These are phyloP conservation scores for Prunus campanulata DNA, from an alignment of 306 rosid species.

Conservation along the genomic window DNA sequence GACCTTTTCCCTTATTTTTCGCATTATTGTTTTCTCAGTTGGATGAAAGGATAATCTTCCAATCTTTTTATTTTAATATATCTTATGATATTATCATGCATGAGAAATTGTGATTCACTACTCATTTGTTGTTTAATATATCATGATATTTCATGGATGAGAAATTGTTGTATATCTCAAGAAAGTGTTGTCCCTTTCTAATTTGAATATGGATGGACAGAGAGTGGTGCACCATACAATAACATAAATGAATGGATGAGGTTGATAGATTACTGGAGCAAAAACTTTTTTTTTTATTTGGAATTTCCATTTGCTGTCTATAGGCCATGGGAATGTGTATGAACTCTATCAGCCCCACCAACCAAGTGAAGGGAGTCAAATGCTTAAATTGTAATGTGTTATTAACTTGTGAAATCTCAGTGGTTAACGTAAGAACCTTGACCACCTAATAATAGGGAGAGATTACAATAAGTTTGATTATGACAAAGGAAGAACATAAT, in stretches of 20 bases:
- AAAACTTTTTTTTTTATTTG: not conserved
- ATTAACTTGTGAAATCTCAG: too few relatives aligned
- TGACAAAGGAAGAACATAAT: too few relatives aligned
- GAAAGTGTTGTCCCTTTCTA: conserved; percentile 2
- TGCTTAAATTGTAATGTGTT: too few relatives aligned
- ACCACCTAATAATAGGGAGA: too few relatives aligned
- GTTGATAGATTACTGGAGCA: not conserved
- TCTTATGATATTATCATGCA: conserved; percentile 10
- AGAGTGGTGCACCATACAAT: conserved; percentile 25
- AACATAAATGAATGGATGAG: conserved; percentile 8
- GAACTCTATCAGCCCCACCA: too few relatives aligned
- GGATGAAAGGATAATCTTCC: too few relatives aligned
- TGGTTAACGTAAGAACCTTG: too few relatives aligned
- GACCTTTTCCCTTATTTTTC: not conserved
- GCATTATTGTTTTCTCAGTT: not conserved
- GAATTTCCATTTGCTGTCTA: too few relatives aligned
- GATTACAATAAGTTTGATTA: too few relatives aligned
- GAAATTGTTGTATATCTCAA: not conserved
- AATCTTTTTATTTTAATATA: too few relatives aligned
- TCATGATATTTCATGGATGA: conserved; percentile 14
- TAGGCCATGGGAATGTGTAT: too few relatives aligned
- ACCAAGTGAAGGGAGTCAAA: too few relatives aligned
- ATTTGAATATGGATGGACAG: not conserved
- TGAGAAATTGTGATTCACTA: conserved; percentile 4
- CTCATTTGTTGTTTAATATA: not conserved